Evolutionary conservation across 2,329 filamentous ascomycete genomes (phyloP).

Genomic region (Davidsoniella eucalypti): DNA sequence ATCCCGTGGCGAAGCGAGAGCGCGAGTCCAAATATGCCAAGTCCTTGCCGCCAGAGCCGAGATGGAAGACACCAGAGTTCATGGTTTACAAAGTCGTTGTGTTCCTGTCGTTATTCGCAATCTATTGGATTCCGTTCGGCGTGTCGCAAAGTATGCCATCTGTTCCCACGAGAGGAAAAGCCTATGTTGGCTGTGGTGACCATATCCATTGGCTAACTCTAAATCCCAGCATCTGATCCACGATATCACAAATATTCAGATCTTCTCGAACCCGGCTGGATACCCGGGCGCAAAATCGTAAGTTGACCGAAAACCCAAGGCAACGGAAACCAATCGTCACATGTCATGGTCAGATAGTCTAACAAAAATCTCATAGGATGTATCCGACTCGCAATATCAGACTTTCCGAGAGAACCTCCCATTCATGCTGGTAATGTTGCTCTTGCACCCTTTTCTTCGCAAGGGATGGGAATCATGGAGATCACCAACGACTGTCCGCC

Average conservation of each 20-base stretch:
- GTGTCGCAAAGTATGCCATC: slow-evolving; percentile 57
- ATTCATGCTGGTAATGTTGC: slow-evolving; percentile 55
- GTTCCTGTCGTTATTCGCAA: slow-evolving; percentile 51
- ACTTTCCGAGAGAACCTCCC: slow-evolving; percentile 77
- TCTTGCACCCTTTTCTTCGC: slow-evolving; percentile 66
- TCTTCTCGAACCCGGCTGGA: slow-evolving; percentile 69
- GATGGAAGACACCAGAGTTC: slow-evolving; percentile 81
- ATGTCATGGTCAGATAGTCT: not conserved
- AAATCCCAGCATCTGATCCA: slow-evolving; percentile 56
- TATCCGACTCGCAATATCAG: slow-evolving; percentile 75
- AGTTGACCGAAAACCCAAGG: slow-evolving; percentile 17
- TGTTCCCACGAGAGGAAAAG: not conserved
- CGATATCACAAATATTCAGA: slow-evolving; percentile 59
- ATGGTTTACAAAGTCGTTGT: slow-evolving; percentile 63
- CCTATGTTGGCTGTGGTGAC: slow-evolving; percentile 13
- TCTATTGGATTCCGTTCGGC: slow-evolving; percentile 81
- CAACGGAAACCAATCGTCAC: not conserved
- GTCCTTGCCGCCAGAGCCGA: slow-evolving; percentile 39
- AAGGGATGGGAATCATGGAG: slow-evolving; percentile 43
- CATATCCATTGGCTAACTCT: not conserved
- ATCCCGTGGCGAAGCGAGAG: slow-evolving; percentile 20
- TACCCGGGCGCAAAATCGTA: slow-evolving; percentile 79
- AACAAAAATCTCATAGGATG: slow-evolving; percentile 41
- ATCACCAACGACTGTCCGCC: slow-evolving; percentile 16
- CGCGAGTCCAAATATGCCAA: slow-evolving; percentile 21